Evolutionary conservation across 208 protist genomes (phyloP).

Genomic region (Acanthamoeba lenticulata): DNA sequence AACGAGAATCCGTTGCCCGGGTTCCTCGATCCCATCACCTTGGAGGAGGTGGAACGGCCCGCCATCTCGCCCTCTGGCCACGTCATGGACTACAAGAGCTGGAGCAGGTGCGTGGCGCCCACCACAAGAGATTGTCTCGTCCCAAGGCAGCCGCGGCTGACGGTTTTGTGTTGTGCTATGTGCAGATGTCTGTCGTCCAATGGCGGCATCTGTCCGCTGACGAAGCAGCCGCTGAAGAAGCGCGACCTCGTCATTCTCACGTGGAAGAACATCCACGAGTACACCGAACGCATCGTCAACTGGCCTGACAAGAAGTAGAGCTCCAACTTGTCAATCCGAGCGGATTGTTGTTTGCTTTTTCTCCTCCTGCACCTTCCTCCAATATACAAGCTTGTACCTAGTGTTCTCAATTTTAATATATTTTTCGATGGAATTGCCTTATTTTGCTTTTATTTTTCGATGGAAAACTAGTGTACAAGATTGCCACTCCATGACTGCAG

Average conservation of each 20-base stretch:
- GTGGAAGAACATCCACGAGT: conserved; percentile 81
- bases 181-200: conserved; percentile 47
- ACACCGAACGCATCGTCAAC: conserved; percentile 75
- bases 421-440: no score
- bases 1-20: conserved; percentile 79
- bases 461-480: no score
- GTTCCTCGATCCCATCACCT: conserved; percentile 81
- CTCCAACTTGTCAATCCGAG: neutral
- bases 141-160: neutral
- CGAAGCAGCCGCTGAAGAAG: conserved; percentile 77
- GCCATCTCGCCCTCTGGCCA: conserved; percentile 83
- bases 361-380: neutral
- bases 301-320: conserved; percentile 28
- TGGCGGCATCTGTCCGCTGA: conserved; percentile 77
- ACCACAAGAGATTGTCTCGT: neutral
- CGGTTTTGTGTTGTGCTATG: neutral
- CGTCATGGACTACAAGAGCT: conserved; percentile 76
- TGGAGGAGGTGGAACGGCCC: conserved; percentile 78
- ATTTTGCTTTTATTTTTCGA: no score
- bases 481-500: no score
- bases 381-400: no score
- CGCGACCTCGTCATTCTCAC: conserved; percentile 81
- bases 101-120: neutral
- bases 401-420: no score
- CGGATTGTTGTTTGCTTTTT: neutral